phyloP scores from a whole-genome alignment of 768 basidiomycete genomes.

The Auricularia sp. region DNA sequence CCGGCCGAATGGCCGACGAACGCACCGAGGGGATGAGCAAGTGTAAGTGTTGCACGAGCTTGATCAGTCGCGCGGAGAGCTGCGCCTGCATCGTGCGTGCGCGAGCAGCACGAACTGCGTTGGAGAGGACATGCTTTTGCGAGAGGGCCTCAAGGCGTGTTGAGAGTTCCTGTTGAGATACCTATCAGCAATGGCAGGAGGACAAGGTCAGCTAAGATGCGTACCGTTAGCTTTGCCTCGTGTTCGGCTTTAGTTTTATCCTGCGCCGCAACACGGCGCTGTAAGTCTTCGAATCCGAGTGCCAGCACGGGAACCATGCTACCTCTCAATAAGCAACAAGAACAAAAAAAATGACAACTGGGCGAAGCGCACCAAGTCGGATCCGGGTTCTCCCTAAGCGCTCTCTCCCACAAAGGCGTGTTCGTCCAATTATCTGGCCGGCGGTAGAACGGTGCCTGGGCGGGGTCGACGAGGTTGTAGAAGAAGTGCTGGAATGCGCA shows the following conservation, averaged over 20 bases:
- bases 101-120: constrained; percentile 55
- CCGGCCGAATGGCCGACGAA: constrained; percentile 62
- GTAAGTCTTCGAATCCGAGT: constrained; percentile 71
- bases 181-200: background rate
- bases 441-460: constrained; percentile 51
- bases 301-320: constrained; percentile 76
- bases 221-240: constrained; percentile 52
- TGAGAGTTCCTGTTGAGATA: constrained; percentile 46
- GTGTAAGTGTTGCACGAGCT: constrained; percentile 65
- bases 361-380: constrained; percentile 47
- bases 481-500: constrained; percentile 85
- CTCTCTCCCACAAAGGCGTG: constrained; percentile 68
- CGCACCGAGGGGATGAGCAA: constrained; percentile 69
- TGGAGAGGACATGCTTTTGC: constrained; percentile 54
- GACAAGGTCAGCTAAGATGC: background rate
- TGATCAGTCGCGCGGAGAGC: constrained; percentile 56
- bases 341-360: constrained; percentile 2
- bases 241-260: constrained; percentile 53
- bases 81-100: constrained; percentile 56
- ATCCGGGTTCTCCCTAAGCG: constrained; percentile 72
- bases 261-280: constrained; percentile 70
- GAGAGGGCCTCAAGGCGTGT: constrained; percentile 49
- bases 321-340: constrained; percentile 1
- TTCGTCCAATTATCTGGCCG: constrained; percentile 64
- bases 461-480: constrained; percentile 73